Percentiles rank a stretch among this genome's conserved stretches.
Conservation (phyloP, 1,139 yeast genomes). For the Nadsonia starkeyi-henricii region DNA sequence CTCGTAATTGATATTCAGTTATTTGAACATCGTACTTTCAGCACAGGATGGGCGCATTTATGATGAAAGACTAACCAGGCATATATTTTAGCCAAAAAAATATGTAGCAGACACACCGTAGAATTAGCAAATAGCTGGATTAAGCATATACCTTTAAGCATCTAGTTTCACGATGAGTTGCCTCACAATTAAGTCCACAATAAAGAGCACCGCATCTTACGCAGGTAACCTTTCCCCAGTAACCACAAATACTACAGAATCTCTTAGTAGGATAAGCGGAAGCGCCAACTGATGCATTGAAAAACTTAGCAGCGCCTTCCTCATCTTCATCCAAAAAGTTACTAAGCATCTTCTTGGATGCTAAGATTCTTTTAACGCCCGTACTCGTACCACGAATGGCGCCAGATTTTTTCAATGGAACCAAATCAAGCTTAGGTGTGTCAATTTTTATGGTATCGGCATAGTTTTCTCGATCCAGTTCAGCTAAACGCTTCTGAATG, state of each 20-base stretch:
- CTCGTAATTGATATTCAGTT: too few species aligned
- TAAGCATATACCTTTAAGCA: slow-evolving; percentile 22
- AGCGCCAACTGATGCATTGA: slow-evolving; percentile 19
- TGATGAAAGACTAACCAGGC: too few species aligned
- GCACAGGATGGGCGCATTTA: too few species aligned
- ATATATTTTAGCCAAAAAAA: too few species aligned
- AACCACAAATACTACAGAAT: slow-evolving; percentile 31
- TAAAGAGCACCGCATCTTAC: slow-evolving; percentile 25
- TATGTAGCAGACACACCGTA: too few species aligned
- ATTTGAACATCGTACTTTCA: too few species aligned
- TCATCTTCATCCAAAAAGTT: slow-evolving; percentile 31
- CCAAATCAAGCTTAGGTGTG: slow-evolving; percentile 19
- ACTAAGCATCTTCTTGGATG: slow-evolving; percentile 26
- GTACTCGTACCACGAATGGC: slow-evolving; percentile 15
- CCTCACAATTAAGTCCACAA: slow-evolving; percentile 26
- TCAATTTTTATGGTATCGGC: slow-evolving; percentile 26
- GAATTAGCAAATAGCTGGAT: too few species aligned
- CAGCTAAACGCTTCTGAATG: slow-evolving; percentile 22
- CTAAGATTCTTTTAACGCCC: slow-evolving; percentile 24
- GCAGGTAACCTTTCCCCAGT: slow-evolving; percentile 25
- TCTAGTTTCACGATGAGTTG: slow-evolving; percentile 28
- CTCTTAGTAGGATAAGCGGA: slow-evolving; percentile 24
- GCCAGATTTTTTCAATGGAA: slow-evolving; percentile 7
- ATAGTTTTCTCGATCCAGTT: slow-evolving; percentile 29
- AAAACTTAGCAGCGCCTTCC: slow-evolving; percentile 17